These are phyloP conservation scores for Ophiostoma sp. DNA, from an alignment of 2,329 filamentous ascomycete genomes.

Conservation along the genomic window DNA sequence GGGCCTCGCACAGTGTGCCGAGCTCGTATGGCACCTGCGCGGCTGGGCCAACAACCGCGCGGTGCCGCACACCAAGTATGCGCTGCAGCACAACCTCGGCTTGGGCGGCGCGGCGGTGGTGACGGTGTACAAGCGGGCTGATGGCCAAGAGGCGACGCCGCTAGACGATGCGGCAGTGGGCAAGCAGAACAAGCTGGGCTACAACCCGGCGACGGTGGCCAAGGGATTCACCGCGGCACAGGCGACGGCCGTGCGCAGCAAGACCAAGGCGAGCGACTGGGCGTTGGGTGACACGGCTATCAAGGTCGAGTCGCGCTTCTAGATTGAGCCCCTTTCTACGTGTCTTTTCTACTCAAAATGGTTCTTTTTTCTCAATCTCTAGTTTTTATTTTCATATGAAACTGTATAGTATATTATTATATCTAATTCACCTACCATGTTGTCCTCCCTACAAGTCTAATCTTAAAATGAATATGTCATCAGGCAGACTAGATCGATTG, in stretches of 20 bases:
- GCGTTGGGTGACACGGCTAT: constrained; percentile 69
- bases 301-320: constrained; percentile 56
- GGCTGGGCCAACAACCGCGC: constrained; percentile 92
- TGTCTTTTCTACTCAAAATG: background rate
- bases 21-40: constrained; percentile 89
- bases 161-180: constrained; percentile 61
- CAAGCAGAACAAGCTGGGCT: constrained; percentile 65
- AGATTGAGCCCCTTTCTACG: background rate
- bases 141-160: constrained; percentile 59
- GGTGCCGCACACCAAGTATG: constrained; percentile 61
- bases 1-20: constrained; percentile 90
- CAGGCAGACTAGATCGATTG: background rate
- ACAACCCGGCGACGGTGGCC: constrained; percentile 86
- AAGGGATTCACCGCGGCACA: constrained; percentile 81
- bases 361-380: background rate
- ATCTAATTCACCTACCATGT: too few relatives aligned
- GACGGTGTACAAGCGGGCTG: constrained; percentile 79
- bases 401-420: too few relatives aligned
- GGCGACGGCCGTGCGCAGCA: constrained; percentile 65
- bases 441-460: too few relatives aligned
- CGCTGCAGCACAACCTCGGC: constrained; percentile 88
- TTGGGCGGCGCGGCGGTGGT: constrained; percentile 87
- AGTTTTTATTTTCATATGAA: too few relatives aligned
- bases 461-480: too few relatives aligned
- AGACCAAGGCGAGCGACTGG: constrained; percentile 60